Conservation (phyloP, 2,329 filamentous ascomycete species). For the Aquanectria penicillioides region DNA sequence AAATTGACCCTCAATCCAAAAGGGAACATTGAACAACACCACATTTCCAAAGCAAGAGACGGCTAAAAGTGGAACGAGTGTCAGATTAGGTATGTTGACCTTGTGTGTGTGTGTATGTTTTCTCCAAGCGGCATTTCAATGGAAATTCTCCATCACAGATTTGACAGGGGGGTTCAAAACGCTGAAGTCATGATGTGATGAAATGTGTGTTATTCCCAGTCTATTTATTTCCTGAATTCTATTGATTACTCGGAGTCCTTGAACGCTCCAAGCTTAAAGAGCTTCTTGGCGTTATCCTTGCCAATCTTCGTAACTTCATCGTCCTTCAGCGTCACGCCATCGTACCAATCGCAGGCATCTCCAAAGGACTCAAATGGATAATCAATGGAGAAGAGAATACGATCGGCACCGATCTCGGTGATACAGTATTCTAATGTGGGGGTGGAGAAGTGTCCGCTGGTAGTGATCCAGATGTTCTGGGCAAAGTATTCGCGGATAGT, state of each 20-base stretch:
- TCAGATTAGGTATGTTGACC: too few species aligned
- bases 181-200: too few species aligned
- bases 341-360: slow-evolving; percentile 55
- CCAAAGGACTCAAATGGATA: slow-evolving; percentile 62
- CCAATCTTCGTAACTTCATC: slow-evolving; percentile 52
- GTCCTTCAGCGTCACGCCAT: slow-evolving; percentile 48
- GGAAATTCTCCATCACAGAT: not conserved
- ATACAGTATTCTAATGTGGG: slow-evolving; percentile 61
- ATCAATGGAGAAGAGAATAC: slow-evolving; percentile 63
- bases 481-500: slow-evolving; percentile 63
- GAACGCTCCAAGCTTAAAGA: slow-evolving; percentile 51
- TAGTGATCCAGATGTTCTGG: slow-evolving; percentile 66
- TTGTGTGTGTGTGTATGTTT: too few species aligned
- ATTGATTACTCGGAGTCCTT: slow-evolving; percentile 40
- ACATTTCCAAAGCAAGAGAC: too few species aligned
- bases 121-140: not conserved
- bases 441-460: slow-evolving; percentile 65
- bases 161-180: too few species aligned
- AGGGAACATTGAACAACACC: too few species aligned
- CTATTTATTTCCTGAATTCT: not conserved
- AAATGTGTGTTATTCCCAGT: too few species aligned
- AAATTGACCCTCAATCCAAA: too few species aligned
- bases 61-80: too few species aligned
- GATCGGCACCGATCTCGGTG: slow-evolving; percentile 58
- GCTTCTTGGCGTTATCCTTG: slow-evolving; percentile 53